A percentile compares a stretch with the other conserved stretches of the same genome.
Conservation (phyloP, 805 yeast species). For the Ogataea degrootiae region DNA sequence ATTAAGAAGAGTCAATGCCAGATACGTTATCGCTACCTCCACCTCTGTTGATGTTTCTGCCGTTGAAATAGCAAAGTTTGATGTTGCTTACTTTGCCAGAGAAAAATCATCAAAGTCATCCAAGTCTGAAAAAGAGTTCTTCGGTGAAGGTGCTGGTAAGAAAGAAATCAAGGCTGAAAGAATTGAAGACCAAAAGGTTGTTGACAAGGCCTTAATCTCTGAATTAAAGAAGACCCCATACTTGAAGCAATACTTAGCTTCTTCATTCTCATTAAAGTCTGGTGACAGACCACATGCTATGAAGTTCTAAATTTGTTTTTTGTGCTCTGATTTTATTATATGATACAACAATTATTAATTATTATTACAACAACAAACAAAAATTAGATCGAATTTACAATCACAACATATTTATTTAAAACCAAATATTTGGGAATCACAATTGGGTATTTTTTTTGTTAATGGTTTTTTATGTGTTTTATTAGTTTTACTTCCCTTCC, state of each 20-base stretch:
- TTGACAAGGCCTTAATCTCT: slow-evolving; percentile 87
- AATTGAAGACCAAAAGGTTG: slow-evolving; percentile 93
- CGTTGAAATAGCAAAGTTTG: slow-evolving; percentile 86
- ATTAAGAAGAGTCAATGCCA: slow-evolving; percentile 97
- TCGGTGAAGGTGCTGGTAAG: slow-evolving; percentile 73
- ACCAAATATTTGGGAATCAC: not conserved
- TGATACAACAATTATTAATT: not conserved
- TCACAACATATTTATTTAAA: not conserved
- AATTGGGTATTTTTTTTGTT: slow-evolving; percentile 1
- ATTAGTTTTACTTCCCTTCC: not conserved
- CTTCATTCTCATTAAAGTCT: slow-evolving; percentile 93
- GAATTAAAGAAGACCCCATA: slow-evolving; percentile 97
- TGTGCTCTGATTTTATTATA: not conserved
- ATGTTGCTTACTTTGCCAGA: slow-evolving; percentile 93
- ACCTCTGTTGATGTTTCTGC: slow-evolving; percentile 76
- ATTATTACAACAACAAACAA: not conserved
- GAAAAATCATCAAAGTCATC: slow-evolving; percentile 80
- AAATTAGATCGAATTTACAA: not conserved
- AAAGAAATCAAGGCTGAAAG: slow-evolving; percentile 90
- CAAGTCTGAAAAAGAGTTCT: slow-evolving; percentile 91
- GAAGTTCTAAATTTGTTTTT: slow-evolving; percentile 66
- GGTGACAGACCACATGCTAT: slow-evolving; percentile 99
- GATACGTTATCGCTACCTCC: slow-evolving; percentile 98
- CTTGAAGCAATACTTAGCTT: slow-evolving; percentile 92
- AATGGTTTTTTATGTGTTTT: slow-evolving; percentile 1